Conservation (phyloP, 2,329 filamentous ascomycete genomes). For the Gremmenia infestans region DNA sequence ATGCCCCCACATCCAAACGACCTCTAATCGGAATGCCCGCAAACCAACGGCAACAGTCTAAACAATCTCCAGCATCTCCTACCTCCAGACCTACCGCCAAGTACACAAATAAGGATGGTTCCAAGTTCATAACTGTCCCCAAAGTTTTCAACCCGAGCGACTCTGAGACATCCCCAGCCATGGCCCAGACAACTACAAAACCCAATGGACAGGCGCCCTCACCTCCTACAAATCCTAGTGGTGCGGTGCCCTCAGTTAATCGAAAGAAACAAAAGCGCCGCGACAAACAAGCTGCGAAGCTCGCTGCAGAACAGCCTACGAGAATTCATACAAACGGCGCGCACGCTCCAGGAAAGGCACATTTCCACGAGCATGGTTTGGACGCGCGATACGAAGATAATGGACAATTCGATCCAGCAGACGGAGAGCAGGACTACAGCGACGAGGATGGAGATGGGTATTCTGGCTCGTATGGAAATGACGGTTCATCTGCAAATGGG, state of each 20-base stretch:
- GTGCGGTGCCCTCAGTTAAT: constrained; percentile 57
- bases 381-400: constrained; percentile 25
- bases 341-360: constrained; percentile 17
- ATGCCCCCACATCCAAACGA: constrained; percentile 10
- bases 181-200: constrained; percentile 30
- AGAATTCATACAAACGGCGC: constrained; percentile 20
- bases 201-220: constrained; percentile 27
- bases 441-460: constrained; percentile 43
- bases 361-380: constrained; percentile 26
- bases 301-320: constrained; percentile 28
- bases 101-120: constrained; percentile 64
- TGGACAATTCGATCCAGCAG: constrained; percentile 39
- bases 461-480: constrained; percentile 31
- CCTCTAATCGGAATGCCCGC: constrained; percentile 42
- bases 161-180: constrained; percentile 47
- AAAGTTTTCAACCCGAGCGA: constrained; percentile 46
- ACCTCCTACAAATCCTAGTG: constrained; percentile 25
- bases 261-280: constrained; percentile 94
- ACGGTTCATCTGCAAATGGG: constrained; percentile 29
- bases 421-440: constrained; percentile 52
- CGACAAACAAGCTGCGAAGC: constrained; percentile 56
- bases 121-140: constrained; percentile 63
- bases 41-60: constrained; percentile 47
- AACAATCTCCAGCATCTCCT: constrained; percentile 47
- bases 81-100: constrained; percentile 50